Percentiles rank a stretch among this genome's conserved stretches.
Conservation (phyloP, 208 protist genomes). For the Paratrypanosoma confusum region DNA sequence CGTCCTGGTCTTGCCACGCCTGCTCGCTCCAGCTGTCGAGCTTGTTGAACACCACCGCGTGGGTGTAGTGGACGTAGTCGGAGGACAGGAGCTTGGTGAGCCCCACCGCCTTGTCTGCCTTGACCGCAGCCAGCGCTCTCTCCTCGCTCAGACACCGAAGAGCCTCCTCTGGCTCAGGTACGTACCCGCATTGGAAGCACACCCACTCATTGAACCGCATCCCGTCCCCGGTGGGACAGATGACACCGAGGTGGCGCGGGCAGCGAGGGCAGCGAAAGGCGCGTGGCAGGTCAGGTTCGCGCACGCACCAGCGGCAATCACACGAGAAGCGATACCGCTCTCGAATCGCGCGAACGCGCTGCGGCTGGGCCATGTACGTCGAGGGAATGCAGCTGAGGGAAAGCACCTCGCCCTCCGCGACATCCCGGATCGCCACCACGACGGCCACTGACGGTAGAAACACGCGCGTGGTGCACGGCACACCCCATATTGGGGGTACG, state of each 20-base stretch:
- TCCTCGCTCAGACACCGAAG: conserved; percentile 10
- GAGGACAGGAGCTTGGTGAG: conserved; percentile 9
- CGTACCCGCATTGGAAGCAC: conserved; percentile 18
- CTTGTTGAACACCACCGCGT: conserved; percentile 17
- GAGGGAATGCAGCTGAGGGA: conserved; percentile 8
- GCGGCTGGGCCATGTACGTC: conserved; percentile 9
- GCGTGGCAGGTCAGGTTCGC: conserved; percentile 10
- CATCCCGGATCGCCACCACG: conserved; percentile 11
- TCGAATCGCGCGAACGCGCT: conserved; percentile 3
- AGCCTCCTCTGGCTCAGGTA: conserved; percentile 4
- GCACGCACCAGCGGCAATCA: conserved; percentile 10
- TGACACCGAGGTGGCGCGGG: conserved; percentile 12
- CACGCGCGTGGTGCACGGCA: conserved; percentile 4
- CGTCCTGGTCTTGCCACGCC: conserved; percentile 15
- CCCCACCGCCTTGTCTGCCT: conserved; percentile 20
- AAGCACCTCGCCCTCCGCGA: conserved; percentile 10
- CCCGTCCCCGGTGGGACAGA: conserved; percentile 14
- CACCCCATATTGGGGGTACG: conserved; percentile 4
- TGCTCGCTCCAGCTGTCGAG: conserved; percentile 17
- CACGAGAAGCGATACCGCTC: conserved; percentile 11
- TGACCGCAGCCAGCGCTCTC: conserved; percentile 4
- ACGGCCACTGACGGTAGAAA: conserved; percentile 12
- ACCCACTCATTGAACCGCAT: conserved; percentile 3
- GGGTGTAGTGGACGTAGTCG: conserved; percentile 14
- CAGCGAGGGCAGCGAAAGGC: conserved; percentile 17